These are phyloP conservation scores for Panaeolus papilionaceus DNA, from an alignment of 768 basidiomycete species.

Conservation along the genomic window DNA sequence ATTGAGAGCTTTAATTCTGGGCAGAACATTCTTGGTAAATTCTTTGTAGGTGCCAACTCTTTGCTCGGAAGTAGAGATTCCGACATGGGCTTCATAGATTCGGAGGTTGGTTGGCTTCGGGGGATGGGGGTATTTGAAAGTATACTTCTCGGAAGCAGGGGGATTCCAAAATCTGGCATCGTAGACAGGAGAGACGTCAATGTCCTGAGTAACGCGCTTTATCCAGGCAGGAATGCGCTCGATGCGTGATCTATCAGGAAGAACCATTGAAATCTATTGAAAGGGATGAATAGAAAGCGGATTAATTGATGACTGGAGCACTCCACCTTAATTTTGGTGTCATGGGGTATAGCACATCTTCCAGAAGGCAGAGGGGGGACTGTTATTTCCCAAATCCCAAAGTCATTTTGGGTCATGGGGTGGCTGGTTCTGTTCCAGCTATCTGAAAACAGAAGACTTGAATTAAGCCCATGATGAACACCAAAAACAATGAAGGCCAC, in stretches of 20 bases:
- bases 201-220: constrained; percentile 92
- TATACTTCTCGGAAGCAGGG: constrained; percentile 69
- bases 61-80: constrained; percentile 89
- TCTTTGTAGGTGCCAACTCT: constrained; percentile 96
- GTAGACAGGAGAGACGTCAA: constrained; percentile 87
- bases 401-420: constrained; percentile 84
- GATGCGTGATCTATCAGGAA: constrained; percentile 78
- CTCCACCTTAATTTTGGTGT: constrained; percentile 91
- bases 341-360: constrained; percentile 86
- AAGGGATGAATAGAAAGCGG: constrained; percentile 7
- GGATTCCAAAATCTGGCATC: constrained; percentile 99
- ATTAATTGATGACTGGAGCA: not conserved
- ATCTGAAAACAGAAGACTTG: constrained; percentile 53
- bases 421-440: constrained; percentile 87
- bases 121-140: constrained; percentile 82
- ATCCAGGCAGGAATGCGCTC: constrained; percentile 97
- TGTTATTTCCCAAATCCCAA: constrained; percentile 89
- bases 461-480: constrained; percentile 14
- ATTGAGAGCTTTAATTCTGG: constrained; percentile 88
- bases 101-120: constrained; percentile 68
- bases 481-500: constrained; percentile 37
- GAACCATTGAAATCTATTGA: constrained; percentile 86
- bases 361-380: constrained; percentile 73
- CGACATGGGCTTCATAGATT: constrained; percentile 98
- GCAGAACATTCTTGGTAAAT: constrained; percentile 85